These are phyloP conservation scores for Blastomyces percursus DNA, from an alignment of 2,329 filamentous ascomycete genomes.

Conservation along the genomic window DNA sequence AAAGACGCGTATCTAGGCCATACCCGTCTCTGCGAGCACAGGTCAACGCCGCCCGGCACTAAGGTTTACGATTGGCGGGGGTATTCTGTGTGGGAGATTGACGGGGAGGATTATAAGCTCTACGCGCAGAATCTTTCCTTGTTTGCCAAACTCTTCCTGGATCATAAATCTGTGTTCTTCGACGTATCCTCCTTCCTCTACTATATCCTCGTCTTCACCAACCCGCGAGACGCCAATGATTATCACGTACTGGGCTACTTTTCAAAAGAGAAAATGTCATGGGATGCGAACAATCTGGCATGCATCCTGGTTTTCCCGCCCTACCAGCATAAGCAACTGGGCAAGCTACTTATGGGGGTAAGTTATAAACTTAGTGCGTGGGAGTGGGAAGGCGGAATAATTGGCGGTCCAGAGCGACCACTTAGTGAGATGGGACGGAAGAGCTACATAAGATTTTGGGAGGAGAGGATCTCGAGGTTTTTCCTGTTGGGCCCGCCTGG, in stretches of 20 bases:
- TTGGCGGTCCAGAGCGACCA: slow-evolving; percentile 90
- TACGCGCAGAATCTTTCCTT: slow-evolving; percentile 94
- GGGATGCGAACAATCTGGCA: slow-evolving; percentile 96
- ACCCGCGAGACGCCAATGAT: slow-evolving; percentile 33
- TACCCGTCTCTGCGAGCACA: slow-evolving; percentile 43
- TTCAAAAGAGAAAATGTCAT: slow-evolving; percentile 96
- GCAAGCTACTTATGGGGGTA: slow-evolving; percentile 78
- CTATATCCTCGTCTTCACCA: slow-evolving; percentile 73
- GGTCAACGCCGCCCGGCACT: slow-evolving; percentile 50
- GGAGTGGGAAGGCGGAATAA: slow-evolving; percentile 52
- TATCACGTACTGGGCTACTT: slow-evolving; percentile 84
- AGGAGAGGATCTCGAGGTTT: slow-evolving; percentile 65
- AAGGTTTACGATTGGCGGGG: slow-evolving; percentile 69
- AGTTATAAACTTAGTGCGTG: slow-evolving; percentile 84
- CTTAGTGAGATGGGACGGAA: slow-evolving; percentile 73
- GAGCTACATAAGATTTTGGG: slow-evolving; percentile 80
- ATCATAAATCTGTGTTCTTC: slow-evolving; percentile 98
- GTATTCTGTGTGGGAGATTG: slow-evolving; percentile 84
- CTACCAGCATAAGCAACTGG: slow-evolving; percentile 84
- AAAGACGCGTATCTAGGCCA: slow-evolving; percentile 28
- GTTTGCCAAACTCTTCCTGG: slow-evolving; percentile 93
- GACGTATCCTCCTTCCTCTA: slow-evolving; percentile 92
- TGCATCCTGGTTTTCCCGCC: slow-evolving; percentile 95
- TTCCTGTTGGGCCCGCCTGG: slow-evolving; percentile 33
- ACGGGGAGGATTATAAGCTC: slow-evolving; percentile 76